These are phyloP conservation scores for Chaetomiaceae sp. DNA, from an alignment of 2,329 filamentous ascomycete species.

Conservation along the genomic window DNA sequence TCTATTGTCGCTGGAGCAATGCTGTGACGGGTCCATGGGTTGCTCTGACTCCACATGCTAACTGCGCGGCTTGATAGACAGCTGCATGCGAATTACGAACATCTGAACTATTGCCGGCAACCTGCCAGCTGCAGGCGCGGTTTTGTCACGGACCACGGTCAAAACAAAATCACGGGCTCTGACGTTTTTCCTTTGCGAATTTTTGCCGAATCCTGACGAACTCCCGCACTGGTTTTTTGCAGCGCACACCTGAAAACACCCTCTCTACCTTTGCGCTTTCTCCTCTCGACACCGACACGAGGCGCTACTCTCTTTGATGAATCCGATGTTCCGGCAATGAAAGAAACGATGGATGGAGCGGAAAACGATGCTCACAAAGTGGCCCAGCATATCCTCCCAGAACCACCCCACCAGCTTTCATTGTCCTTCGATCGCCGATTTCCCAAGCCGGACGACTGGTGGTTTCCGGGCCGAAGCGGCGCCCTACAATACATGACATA, in stretches of 20 bases:
- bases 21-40: background rate
- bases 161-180: background rate
- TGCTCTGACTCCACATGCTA: constrained; percentile 10
- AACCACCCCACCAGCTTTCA: constrained; percentile 51
- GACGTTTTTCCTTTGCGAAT: background rate
- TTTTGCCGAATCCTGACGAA: background rate
- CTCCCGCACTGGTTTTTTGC: background rate
- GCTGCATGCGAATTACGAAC: background rate
- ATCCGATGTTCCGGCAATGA: constrained; percentile 29
- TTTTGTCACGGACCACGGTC: background rate
- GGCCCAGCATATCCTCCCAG: constrained; percentile 49
- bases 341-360: constrained; percentile 54
- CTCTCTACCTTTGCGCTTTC: background rate
- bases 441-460: constrained; percentile 40
- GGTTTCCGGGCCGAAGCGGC: constrained; percentile 37
- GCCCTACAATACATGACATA: constrained; percentile 55
- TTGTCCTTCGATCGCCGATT: constrained; percentile 47
- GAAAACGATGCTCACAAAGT: constrained; percentile 52
- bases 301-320: constrained; percentile 14
- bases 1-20: background rate
- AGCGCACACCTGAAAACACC: background rate
- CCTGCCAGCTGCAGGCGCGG: background rate
- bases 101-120: background rate
- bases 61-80: constrained; percentile 11
- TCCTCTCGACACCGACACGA: background rate